A percentile compares a stretch with the other conserved stretches of the same genome.
Conservation (phyloP, 2,329 filamentous ascomycete species). For the Lachnellula suecica region DNA sequence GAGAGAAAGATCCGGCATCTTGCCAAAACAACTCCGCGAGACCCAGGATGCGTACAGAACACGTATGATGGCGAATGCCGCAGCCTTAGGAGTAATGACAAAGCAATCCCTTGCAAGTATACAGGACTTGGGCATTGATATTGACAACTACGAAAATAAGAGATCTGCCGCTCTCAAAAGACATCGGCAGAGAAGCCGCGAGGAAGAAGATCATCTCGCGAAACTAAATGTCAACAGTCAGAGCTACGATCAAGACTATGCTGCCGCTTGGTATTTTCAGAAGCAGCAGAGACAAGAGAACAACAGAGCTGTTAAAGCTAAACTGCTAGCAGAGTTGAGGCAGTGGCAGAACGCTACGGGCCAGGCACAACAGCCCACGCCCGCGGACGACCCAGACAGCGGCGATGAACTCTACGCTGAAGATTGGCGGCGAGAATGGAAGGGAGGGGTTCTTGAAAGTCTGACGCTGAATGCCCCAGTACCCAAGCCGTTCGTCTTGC, state of each 20-base stretch:
- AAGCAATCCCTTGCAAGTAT: no score
- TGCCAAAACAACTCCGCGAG: no score
- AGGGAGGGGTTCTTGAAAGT: neutral
- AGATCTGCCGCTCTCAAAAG: neutral
- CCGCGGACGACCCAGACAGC: slow-evolving; percentile 39
- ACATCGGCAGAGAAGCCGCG: neutral
- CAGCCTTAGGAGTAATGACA: no score
- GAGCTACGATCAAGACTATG: neutral
- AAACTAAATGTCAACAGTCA: neutral
- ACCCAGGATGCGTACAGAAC: no score
- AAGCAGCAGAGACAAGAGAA: neutral
- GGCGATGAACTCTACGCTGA: neutral
- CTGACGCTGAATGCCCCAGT: neutral
- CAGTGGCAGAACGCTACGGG: slow-evolving; percentile 42
- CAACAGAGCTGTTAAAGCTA: neutral
- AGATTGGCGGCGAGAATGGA: neutral
- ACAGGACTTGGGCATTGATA: neutral
- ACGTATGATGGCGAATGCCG: no score
- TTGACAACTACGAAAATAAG: neutral
- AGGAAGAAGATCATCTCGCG: neutral
- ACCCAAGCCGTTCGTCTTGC: no score
- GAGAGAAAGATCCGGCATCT: no score
- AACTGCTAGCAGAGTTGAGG: neutral
- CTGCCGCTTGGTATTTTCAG: neutral
- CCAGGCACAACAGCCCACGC: slow-evolving; percentile 53